Evolutionary conservation across 257 asterid species (phyloP).

Genomic region (Gentiana dahurica): DNA sequence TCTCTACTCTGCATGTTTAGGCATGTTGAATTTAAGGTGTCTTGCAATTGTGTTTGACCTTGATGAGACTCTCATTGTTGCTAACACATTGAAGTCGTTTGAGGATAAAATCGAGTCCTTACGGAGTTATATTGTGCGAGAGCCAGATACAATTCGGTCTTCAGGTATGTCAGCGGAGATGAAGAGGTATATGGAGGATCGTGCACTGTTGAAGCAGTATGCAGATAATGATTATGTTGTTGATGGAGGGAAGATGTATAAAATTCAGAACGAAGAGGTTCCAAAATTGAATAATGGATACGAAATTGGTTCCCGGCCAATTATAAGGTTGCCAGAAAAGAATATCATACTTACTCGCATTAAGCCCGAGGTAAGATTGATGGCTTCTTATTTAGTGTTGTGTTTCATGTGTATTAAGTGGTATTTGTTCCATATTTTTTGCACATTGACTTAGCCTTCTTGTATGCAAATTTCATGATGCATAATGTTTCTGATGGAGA

Average conservation of each 20-base stretch:
- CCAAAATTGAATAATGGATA: constrained; percentile 53
- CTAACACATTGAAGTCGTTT: constrained; percentile 96
- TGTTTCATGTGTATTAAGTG: neutral
- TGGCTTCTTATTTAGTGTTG: constrained; percentile 7
- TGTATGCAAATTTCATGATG: neutral
- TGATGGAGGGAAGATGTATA: constrained; percentile 67
- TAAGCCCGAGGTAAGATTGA: constrained; percentile 80
- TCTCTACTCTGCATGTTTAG: constrained; percentile 50
- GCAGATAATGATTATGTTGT: constrained; percentile 67
- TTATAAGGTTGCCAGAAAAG: constrained; percentile 78
- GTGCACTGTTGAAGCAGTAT: constrained; percentile 81
- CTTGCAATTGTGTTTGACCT: constrained; percentile 91
- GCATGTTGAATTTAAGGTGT: constrained; percentile 86
- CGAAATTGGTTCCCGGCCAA: constrained; percentile 69
- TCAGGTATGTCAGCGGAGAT: constrained; percentile 90
- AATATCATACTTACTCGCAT: constrained; percentile 88
- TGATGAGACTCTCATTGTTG: constrained; percentile 95
- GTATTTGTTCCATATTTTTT: neutral
- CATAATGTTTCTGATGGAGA: neutral
- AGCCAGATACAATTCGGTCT: constrained; percentile 58
- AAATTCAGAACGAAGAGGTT: constrained; percentile 70
- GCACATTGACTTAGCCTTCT: neutral
- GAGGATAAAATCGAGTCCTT: constrained; percentile 85
- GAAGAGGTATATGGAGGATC: constrained; percentile 86
- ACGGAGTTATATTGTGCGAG: constrained; percentile 62